Base-by-base conservation (phyloP, 306 rosid genomes). In the Casuarina glauca region DNA sequence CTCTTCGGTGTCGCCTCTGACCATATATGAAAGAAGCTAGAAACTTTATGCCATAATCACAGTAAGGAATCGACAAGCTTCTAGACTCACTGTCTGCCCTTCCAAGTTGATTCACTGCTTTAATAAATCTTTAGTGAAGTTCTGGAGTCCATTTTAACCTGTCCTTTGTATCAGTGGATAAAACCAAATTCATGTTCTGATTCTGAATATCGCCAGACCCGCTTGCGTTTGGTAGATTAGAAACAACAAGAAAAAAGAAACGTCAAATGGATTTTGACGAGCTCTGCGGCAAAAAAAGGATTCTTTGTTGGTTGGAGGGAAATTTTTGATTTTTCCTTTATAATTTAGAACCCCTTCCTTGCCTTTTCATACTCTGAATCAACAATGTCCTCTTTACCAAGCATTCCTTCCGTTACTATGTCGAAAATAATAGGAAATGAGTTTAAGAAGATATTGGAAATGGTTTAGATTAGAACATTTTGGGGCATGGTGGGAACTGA, bases 1-100 rank as follows among this genome's bases (percentile, higher is more conserved):
- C 91, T 85, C 93, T 96, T 96, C 35, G 99, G 99, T 3, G 99
- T 96, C 61, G 99, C 99, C 78, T 93, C 99, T 96, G 94, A 72
- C 45, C 70, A 85, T 73, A 72, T 4, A 78, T 3, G 72, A 80
- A 68, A 75, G 9, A 78, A 45, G 63, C 70, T 45, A 83, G 73
- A 71, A 26, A 73, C 16, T 3, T 13, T 69, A 15, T 64, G 20
- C 32, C 58, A 26, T 20, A 20, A 70, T 17, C 19, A 74, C 26
- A 11, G 45, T 1, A 49, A 72, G 63, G 41, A 63, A 3, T 71
- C 46, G 42, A 76, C 38, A 64, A 20, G 61, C 44, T 72, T 78
- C 42, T 75, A 70, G 69, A 90, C 26, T 86, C 74, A 95, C 99
- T 93, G 6, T 91, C 92, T 86, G 97, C 73, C 45, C 99, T 98